phyloP scores from a whole-genome alignment of 768 basidiomycete species.

The Nidula microcarpa region DNA sequence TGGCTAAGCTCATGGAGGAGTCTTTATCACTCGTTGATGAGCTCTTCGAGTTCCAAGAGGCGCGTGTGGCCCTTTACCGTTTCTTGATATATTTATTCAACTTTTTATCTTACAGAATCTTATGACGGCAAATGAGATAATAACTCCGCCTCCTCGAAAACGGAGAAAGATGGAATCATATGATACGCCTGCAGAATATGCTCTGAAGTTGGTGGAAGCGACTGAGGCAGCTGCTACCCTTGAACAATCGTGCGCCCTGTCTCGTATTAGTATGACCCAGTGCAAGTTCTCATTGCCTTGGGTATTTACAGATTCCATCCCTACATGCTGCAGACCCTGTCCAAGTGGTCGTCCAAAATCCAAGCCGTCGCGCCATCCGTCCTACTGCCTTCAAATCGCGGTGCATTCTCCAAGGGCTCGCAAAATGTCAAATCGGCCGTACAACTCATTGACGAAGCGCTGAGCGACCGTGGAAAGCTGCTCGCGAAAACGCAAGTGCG shows the following conservation, averaged over 20 bases:
- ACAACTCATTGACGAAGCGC: constrained; percentile 74
- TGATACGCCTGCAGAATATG: constrained; percentile 24
- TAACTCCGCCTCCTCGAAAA: constrained; percentile 53
- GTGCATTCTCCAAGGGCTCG: constrained; percentile 58
- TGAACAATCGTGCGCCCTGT: constrained; percentile 47
- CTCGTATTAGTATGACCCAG: background rate
- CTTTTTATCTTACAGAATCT: constrained; percentile 29
- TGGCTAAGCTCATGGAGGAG: constrained; percentile 57
- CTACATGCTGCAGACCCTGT: constrained; percentile 70
- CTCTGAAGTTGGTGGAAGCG: constrained; percentile 37
- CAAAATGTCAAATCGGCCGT: constrained; percentile 62
- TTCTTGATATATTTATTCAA: background rate
- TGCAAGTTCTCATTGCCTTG: background rate
- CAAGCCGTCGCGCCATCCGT: constrained; percentile 85
- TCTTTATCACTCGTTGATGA: constrained; percentile 61
- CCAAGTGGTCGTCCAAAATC: constrained; percentile 96
- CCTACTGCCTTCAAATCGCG: constrained; percentile 67
- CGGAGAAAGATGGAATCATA: constrained; percentile 40
- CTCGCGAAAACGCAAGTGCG: constrained; percentile 61
- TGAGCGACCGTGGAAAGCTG: constrained; percentile 54
- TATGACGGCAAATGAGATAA: constrained; percentile 42
- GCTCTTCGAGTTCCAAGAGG: constrained; percentile 67
- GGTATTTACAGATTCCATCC: constrained; percentile 49
- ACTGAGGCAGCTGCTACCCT: constrained; percentile 37
- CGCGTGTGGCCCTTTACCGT: constrained; percentile 17